Evolutionary conservation across 1,284 basidiomycete species (phyloP), one percentile per base, ranked within the genome.

Genomic region (Malassezia obtusa): DNA sequence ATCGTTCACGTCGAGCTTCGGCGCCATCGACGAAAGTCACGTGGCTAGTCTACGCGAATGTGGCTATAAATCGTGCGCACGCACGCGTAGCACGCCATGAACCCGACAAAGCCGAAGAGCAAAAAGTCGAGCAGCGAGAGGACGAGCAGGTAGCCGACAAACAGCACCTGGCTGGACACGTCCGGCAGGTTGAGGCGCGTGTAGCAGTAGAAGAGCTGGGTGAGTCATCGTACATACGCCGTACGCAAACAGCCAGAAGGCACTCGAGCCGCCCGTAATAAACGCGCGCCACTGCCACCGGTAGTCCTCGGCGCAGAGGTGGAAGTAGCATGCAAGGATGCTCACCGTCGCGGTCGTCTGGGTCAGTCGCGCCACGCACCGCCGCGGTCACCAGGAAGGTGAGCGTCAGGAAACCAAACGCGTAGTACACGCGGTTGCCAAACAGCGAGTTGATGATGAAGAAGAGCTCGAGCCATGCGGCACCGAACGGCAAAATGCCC

Each of bases 221-320:
- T 43, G n/a, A 50, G 49, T 11, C 31, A 45, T 2, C 3, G 22
- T 9, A 52, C 50, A 19, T 45, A 57, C 44, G 4, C 78, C 78
- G 68, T 91, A 94, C 0, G 80, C 79, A 52, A 94, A 78, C 30
- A 96, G 77, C 91, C 92, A 98, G 74, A 94, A 83, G 0, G 90
- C 86, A 56, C 85, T 87, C 19, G 89, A 89, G 6, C 90, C 92
- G 28, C 91, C 92, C n/a, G 84, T 86, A 60, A 94, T 73, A 80
- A 96, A 95, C 4, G 89, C 81, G 37, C 89, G 82, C 91, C 92
- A 96, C 60, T 98, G 91, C 91, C 91, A 98, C 59, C 88, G 80
- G 76, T 95, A 96, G 69, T 98, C 91, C 75, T 96, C 92, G 10
- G 89, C 86, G 62, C 91, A 96, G 14, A 98, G 81, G 53, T 84